Evolutionary conservation across 345 rosid species (phyloP), one percentile per base, ranked within the genome.

Genomic region (Eucalyptus viminalis): DNA sequence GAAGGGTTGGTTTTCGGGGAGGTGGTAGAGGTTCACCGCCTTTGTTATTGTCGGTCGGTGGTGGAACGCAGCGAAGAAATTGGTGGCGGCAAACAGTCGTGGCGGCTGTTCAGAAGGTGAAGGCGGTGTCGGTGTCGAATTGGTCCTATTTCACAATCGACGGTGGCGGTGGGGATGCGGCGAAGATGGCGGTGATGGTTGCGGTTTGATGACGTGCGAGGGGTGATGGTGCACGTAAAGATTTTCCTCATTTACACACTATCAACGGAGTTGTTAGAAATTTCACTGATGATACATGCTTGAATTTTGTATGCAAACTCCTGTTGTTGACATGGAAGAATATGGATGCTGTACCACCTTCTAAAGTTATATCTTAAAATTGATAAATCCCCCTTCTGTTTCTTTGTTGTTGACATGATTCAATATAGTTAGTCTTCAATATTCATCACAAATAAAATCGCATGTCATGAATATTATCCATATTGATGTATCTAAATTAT

Each of bases 151-250:
- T 53, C 58, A 53, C 58, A 53, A 8, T 53, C 25, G 11, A 53
- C 58, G 5, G 58, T 19, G 58, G 58, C 11, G 10, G 58, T 53
- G 58, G 58, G 58, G 58, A 53, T 53, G 58, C 11, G 2, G 58
- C 58, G 25, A 53, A 53, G 58, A 19, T 53, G 58, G 58, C 25
- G 11, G 58, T 21, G 58, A 53, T 53, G 24, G 56, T 53, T 53
- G 56, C 22, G 24, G 56, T n/a, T n/a, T n/a, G n/a, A n/a, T n/a
- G n/a, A n/a, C n/a, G 0, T 53, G 56, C 56, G 1, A 53, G 56
- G 56, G 56, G 56, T 3, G 56, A 53, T 53, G 58, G 58, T 53
- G 58, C 58, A 53, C 25, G 58, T 19, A 53, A 53, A 53, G 2
- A 11, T 53, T 19, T 53, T 19, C 8, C 11, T 53, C 58, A 53